Base-by-base conservation (phyloP, 2,329 filamentous ascomycete genomes). In the Talaromyces sp. region DNA sequence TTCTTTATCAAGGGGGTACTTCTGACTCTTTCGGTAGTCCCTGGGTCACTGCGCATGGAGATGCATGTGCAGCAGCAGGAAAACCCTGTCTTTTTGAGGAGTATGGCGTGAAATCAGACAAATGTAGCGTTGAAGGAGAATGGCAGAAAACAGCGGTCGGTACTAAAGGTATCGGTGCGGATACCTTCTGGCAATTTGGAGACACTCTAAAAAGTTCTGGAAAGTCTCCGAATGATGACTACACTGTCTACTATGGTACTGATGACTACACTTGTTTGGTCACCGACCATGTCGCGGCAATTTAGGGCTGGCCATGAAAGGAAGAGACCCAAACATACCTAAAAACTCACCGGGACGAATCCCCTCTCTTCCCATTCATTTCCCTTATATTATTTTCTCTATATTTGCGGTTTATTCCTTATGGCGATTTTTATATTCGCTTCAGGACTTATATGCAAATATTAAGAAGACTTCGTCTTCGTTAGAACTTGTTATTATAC, bases 11-110 rank as follows among this genome's bases (percentile, higher is more conserved):
- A 75, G 72, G 75, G 75, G 72, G 75, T 30, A 71, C 72, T 3
- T 66, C 66, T n/a, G 69, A 76, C 62, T 68, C 70, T 31, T 82
- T 77, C 73, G 82, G 80, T 12, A 77, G 75, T 54, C 70, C 71
- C 7, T 84, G 81, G 81, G 77, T 83, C 60, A 68, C 69, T 10
- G 71, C 78, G 8, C 82, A 85, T 65, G 80, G 72, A 27, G 71
- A 66, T 1, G 72, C 74, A 7, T 77, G 76, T 60, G 66, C 64
- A 44, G 71, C 70, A 0, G 69, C 70, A 4, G 75, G 74, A 47
- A 79, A 79, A 65, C 72, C 75, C 0, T 76, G 76, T 59, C 64
- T 79, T 5, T 68, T 79, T 8, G 77, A 79, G 61, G 77, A 79
- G 57, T 78, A 77, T 18, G 75, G 73, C 4, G 70, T 72, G 3